A percentile compares a stretch with the other conserved stretches of the same genome.
phyloP scores from a whole-genome alignment of 2,329 filamentous ascomycete genomes.

The Fusarium metavorans region DNA sequence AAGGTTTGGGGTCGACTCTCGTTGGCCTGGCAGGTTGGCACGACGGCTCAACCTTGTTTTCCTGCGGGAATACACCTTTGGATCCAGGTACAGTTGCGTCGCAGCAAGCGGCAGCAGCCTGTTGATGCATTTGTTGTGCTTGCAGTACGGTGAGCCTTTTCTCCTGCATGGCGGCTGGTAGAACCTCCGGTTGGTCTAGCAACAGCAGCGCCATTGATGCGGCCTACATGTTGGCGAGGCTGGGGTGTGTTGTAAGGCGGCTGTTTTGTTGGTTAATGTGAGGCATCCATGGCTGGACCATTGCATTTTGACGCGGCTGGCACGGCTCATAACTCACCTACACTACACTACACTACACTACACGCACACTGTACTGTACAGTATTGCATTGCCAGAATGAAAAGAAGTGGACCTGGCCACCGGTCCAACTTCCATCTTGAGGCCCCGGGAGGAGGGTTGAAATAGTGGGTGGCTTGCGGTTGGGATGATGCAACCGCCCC shows the following conservation, averaged over 20 bases:
- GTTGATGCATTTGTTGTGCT: background rate
- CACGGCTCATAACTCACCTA: background rate
- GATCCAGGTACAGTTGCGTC: background rate
- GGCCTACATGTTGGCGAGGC: background rate
- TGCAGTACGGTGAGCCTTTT: background rate
- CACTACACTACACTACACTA: background rate
- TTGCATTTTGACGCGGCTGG: conserved; percentile 14
- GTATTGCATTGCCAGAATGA: conserved; percentile 13
- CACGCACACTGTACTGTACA: background rate
- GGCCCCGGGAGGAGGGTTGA: conserved; percentile 19
- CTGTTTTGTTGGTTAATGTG: background rate
- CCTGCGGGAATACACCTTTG: background rate
- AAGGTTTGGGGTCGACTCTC: background rate
- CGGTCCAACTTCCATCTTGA: conserved; percentile 38
- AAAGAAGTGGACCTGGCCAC: conserved; percentile 27
- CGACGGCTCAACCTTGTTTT: conserved; percentile 3
- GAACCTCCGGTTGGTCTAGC: conserved; percentile 6
- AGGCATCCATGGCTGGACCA: background rate
- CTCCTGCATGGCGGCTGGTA: background rate
- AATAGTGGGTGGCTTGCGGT: conserved; percentile 34
- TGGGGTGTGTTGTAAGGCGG: background rate
- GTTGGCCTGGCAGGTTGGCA: conserved; percentile 4
- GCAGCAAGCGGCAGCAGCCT: background rate
- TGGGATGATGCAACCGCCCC: conserved; percentile 41
- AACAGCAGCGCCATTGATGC: background rate